Base-by-base conservation (phyloP, 768 basidiomycete genomes). In the Leccinum olivaceopallidum region DNA sequence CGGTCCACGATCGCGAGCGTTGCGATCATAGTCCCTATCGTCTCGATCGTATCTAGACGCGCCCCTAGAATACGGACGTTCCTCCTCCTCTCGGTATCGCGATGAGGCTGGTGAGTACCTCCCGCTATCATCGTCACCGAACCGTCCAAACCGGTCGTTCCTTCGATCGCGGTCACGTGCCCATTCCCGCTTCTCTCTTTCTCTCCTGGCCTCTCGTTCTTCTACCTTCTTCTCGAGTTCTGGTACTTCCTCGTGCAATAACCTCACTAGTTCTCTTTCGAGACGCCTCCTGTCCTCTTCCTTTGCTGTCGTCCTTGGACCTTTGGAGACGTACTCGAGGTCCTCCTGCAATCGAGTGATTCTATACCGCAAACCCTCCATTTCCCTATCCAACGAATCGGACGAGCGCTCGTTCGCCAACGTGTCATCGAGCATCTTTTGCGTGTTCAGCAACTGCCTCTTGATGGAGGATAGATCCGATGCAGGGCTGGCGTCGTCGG, bases 201-300 rank as follows among this genome's bases (percentile, higher is more conserved):
- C 85, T 71, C 82, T 88, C 64, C 86, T 80, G 61, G 87, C 87
- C 53, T 96, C 92, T 50, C 90, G 75, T 14, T 86, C 86, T 69
- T 92, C 85, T 53, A 97, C 85, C 71, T 85, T 86, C 64, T 87
- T 82, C 75, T 98, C 95, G 7, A 99, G 83, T 58, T 94, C 92
- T 0, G 97, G 97, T 5, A 99, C 80, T 51, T 89, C 84, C 69
- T 96, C 94, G 68, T 98, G 95, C 86, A 92, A 85, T 56, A 99
- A 78, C 51, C 81, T 79, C 58, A 96, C 73, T 20, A 98, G 78
- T 66, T 98, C 94, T 48, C 96, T 82, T 75, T 99, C 97, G 30
- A 97, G 79, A 65, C 86, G 83, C 22, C 96, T 78, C 57, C 88
- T 80, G 70, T 98, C 95, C 64, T 94, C 90, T 58, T 97, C 94